Base-by-base conservation (phyloP, 2,329 filamentous ascomycete species). In the Colletotrichum paranaense region DNA sequence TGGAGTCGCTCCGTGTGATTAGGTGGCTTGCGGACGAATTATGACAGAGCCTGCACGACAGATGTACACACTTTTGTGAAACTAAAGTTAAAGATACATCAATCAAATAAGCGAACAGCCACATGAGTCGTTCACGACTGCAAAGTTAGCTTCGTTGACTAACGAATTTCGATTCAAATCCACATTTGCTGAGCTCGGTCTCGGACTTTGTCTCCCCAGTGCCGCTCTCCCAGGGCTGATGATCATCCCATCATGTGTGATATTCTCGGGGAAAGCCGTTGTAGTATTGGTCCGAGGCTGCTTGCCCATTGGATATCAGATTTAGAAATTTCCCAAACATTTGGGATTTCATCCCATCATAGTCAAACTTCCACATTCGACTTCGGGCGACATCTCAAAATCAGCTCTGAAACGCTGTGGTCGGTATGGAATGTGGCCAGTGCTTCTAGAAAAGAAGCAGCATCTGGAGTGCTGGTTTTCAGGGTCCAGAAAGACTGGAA, bases 21-120 rank as follows among this genome's bases (percentile, higher is more conserved):
- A 60, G 71, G 30, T 73, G 71, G 71, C 56, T 73, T 9, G 62
- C 71, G 11, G 71, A 73, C 49, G 71, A 66, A n/a, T 66, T 62
- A 73, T 73, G 71, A 73, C 26, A 63, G 42, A 55, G 55, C 62
- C 38, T 19, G 16, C 24, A 56, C 22, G 55, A 42, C 19, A 32
- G 8, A 42, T 3, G 24, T 28, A 9, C 14, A 35, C 5, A n/a
- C 30, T 22, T 42, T 60, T 22, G 19, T 30, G 11, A 66, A 59
- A 49, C 19, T n/a, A 53, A 52, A 30, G 22, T 28, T 24, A 35
- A n/a, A 56, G 4, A 16, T 7, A 24, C 26, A 19, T 35, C 52
- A 42, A 16, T 11, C 35, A 11, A 22, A 32, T 38, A 38, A 42
- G 32, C 32, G 22, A 42, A 42, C 32, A 26, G 24, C 24, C 22